Conservation (phyloP, 257 asterid genomes). For the Solanum piurae region DNA sequence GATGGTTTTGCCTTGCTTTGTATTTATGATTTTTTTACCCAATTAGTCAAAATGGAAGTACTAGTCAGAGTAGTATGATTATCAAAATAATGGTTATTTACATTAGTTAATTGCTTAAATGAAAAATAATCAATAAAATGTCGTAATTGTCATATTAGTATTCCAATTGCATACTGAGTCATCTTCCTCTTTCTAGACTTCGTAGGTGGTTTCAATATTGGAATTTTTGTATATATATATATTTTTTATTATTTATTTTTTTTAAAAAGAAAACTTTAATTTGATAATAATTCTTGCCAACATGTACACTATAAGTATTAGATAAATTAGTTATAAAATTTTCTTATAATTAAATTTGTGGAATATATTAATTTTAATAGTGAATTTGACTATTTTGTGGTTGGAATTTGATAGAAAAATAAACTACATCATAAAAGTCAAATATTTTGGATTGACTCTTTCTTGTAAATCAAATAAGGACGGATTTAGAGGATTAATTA, state of each 20-base stretch:
- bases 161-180: neutral
- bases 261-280: neutral
- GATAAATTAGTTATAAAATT: neutral
- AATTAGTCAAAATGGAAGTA: neutral
- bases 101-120: neutral
- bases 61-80: neutral
- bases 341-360: neutral
- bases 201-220: neutral
- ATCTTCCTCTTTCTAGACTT: neutral
- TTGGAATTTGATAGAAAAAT: neutral
- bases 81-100: neutral
- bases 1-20: neutral
- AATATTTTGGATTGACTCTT: no score
- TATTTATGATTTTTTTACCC: neutral
- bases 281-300: neutral
- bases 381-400: no score
- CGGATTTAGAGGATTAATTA: no score
- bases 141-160: neutral
- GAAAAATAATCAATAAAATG: neutral
- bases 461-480: no score
- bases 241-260: neutral
- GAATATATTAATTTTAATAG: neutral
- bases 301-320: neutral
- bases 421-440: no score
- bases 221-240: neutral